Evolutionary conservation across 2,329 filamentous ascomycete genomes (phyloP), one percentile per base, ranked within the genome.

Genomic region (Ophiostoma montium): DNA sequence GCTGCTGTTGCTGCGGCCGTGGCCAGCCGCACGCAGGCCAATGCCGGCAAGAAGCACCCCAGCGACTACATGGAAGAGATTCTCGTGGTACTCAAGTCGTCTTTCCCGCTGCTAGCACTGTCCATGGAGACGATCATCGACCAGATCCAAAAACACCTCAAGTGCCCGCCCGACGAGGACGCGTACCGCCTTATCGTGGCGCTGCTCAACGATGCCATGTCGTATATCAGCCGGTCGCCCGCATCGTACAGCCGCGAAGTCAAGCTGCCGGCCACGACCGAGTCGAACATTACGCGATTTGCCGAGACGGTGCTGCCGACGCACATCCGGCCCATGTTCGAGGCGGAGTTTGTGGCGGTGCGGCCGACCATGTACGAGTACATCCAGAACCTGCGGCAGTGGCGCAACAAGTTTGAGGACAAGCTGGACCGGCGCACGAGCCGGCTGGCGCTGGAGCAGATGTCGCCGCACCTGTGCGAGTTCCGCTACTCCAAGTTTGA

Each of bases 81-180:
- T 53, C 88, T 95, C 75, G 85, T 88, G 32, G 85, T 88, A 30
- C 79, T 98, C 48, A 96, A 98, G 72, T 96, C 92, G 7, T 89
- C 90, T 0, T 98, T 96, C 71, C 92, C 92, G 21, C 74, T 99
- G 16, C 76, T 99, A 57, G 92, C 94, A 10, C 70, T 96, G 39
- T 95, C 90, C 0, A 96, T 99, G 92, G 92, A 99, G 68, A 95
- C 90, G 0, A 98, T 96, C 88, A 89, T 96, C 30, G 92, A 98
- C 62, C 90, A 96, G 66, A 95, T 98, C 52, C 85, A 92, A 64
- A 96, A 96, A 71, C 84, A 96, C 66, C 98, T 98, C 76, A 98
- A 98, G 68, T 96, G 92, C 59, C 90, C 90, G 13, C 90, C 90
- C 0, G 92, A 99, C 59, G 92, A 99, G 63, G 92, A 99, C 68